Base-by-base conservation (phyloP, 1,284 basidiomycete species). In the Cryptococcus wingfieldii region DNA sequence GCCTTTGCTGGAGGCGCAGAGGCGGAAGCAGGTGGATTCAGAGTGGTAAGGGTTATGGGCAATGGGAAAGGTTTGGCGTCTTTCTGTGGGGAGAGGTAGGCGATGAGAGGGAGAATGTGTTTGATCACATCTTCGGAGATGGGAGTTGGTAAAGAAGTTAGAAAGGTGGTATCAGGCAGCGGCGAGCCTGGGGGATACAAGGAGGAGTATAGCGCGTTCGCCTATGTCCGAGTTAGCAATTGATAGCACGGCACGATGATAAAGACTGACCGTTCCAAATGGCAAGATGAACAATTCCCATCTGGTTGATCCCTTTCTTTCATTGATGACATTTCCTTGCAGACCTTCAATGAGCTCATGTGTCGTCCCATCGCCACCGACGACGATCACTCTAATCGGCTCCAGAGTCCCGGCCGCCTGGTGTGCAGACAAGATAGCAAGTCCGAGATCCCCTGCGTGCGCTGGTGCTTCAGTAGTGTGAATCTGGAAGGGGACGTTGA, bases 331-430 rank as follows among this genome's bases (percentile, higher is more conserved):
- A 10, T 4, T 13, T 39, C 34, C 19, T 16, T 42, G 25, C 12
- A 14, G 6, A 6, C 80, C 78, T 58, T 88, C 86, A 64, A 91
- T 80, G 53, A 93, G 82, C 70, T 94, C 90, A 70, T 92, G 88
- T 34, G 92, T 79, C 0, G 91, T 94, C n/a, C 91, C 90, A 71
- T 95, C 91, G 10, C 91, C 91, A 3, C 89, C 89, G n/a, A 81
- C 83, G 13, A 92, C 77, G 47, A 90, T 72, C 45, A 90, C 63
- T 3, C 19, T 51, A 1, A 59, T 39, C 3, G 39, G n/a, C 39
- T 16, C 38, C 43, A 14, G 63, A 56, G 5, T 19, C 34, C 16
- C 31, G 27, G 19, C 19, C 27, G 12, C 14, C 43, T 38, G 14
- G 37, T 14, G n/a, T 34, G 19, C 31, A 34, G 72, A 51, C 41